Conservation (phyloP, 345 rosid genomes). For the Noccaea bulbosa region DNA sequence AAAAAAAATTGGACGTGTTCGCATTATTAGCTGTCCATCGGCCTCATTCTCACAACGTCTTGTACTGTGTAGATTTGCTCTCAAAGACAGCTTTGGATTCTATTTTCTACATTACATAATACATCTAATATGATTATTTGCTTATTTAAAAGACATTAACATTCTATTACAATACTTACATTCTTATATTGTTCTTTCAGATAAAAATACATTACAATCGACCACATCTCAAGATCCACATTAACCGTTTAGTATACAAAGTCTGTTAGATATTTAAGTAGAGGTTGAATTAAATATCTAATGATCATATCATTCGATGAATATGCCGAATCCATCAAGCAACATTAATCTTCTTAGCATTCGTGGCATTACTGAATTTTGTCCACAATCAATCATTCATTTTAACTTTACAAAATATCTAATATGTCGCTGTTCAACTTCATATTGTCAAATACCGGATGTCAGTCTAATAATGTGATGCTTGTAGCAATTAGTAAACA, state of each 20-base stretch:
- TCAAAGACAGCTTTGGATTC: slow-evolving; percentile 17
- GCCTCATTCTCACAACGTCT: slow-evolving; percentile 15
- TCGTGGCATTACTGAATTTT: not conserved
- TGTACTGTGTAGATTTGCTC: slow-evolving; percentile 18
- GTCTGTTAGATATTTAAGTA: not conserved
- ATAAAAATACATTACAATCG: no score
- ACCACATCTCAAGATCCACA: no score
- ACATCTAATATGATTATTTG: not conserved
- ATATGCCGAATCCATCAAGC: not conserved
- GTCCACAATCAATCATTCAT: not conserved
- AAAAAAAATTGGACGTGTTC: slow-evolving; percentile 3
- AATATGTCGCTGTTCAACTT: slow-evolving; percentile 1
- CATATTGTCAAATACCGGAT: not conserved
- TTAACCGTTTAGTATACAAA: not conserved
- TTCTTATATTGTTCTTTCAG: no score
- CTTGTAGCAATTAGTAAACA: not conserved
- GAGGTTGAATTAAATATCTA: not conserved
- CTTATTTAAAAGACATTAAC: not conserved
- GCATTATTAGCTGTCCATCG: slow-evolving; percentile 38
- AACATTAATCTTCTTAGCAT: slow-evolving; percentile 3
- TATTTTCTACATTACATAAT: slow-evolving; percentile 11
- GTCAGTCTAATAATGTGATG: not conserved
- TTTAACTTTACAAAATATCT: slow-evolving; percentile 4
- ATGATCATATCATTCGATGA: not conserved
- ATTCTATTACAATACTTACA: not conserved